Base-by-base conservation (phyloP, 441 rosid species). In the Populus hybrid region DNA sequence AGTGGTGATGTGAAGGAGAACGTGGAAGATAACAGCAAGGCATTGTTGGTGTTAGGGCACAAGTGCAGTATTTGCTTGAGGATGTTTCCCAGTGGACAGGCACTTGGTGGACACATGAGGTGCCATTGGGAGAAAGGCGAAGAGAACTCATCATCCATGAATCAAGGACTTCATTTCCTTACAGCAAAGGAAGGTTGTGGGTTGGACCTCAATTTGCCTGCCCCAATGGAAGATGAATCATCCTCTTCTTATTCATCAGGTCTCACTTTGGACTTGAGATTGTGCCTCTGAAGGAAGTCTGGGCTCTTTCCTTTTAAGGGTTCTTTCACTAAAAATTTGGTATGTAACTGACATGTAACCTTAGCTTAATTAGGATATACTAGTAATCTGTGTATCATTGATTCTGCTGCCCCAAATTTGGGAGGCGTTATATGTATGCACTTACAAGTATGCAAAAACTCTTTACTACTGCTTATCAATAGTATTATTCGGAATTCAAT, bases 61-160 rank as follows among this genome's bases (percentile, higher is more conserved):
- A 83, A 84, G 83, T 94, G 98, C 31, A 84, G 89, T 50, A 83
- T 93, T 1, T 94, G 97, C 81, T 81, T 74, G 74, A 90, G 87
- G 86, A 92, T 88, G 66, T 94, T 93, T 78, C 76, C 93, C 0
- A 92, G 86, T 74, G 98, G 98, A 75, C 98, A 94, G 76, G 97
- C 98, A 35, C 87, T 94, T 1, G 97, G 95, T 2, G 99, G 99
- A 1, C 99, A 95, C 77, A 95, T 83, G 89, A 91, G 97, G 82
- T 91, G 92, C 83, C 99, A 92, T 36, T 90, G 96, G 95, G 98
- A 92, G 84, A 89, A 71, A 77, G 83, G 74, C 9, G 92, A 89
- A 23, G 90, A 82, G 69, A 11, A 79, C 72, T 70, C 75, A 40
- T 72, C 76, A 28, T 35, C 59, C 63, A 68, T 61, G 29, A 61